phyloP scores from a whole-genome alignment of 2,329 filamentous ascomycete genomes.

The Pseudogymnoascus sp. region DNA sequence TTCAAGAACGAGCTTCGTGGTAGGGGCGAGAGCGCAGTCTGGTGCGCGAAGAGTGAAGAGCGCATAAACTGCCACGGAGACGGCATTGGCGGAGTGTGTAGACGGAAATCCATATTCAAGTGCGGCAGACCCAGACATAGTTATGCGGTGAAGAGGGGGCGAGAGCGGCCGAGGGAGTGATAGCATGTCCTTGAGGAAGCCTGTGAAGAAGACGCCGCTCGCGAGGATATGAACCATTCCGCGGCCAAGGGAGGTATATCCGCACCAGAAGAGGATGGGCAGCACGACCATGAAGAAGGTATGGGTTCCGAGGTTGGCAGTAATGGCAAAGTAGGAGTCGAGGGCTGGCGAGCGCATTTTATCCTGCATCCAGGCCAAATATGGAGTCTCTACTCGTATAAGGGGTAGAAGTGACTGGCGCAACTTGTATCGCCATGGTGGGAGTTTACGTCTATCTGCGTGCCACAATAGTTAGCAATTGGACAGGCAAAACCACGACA shows the following conservation, averaged over 20 bases:
- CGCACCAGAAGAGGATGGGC: slow-evolving; percentile 95
- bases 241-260: slow-evolving; percentile 66
- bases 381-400: slow-evolving; percentile 89
- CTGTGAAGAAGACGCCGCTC: slow-evolving; percentile 75
- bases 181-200: slow-evolving; percentile 88
- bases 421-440: slow-evolving; percentile 78
- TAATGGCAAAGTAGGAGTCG: slow-evolving; percentile 94
- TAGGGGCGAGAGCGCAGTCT: slow-evolving; percentile 51
- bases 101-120: slow-evolving; percentile 97
- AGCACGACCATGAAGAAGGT: slow-evolving; percentile 98
- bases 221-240: slow-evolving; percentile 70
- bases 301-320: slow-evolving; percentile 92
- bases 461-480: slow-evolving; percentile 3
- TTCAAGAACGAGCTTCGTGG: slow-evolving; percentile 56
- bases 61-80: slow-evolving; percentile 83
- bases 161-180: slow-evolving; percentile 88
- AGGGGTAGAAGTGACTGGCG: slow-evolving; percentile 78
- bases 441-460: slow-evolving; percentile 73
- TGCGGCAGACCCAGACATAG: slow-evolving; percentile 91
- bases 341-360: slow-evolving; percentile 72
- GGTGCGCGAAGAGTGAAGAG: slow-evolving; percentile 61
- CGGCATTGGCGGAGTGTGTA: slow-evolving; percentile 93
- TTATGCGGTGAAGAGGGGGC: slow-evolving; percentile 86
- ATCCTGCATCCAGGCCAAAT: slow-evolving; percentile 79
- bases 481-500: slow-evolving; percentile 7